Conservation (phyloP, 208 protist genomes). For the Blastocrithidia nonstop region DNA sequence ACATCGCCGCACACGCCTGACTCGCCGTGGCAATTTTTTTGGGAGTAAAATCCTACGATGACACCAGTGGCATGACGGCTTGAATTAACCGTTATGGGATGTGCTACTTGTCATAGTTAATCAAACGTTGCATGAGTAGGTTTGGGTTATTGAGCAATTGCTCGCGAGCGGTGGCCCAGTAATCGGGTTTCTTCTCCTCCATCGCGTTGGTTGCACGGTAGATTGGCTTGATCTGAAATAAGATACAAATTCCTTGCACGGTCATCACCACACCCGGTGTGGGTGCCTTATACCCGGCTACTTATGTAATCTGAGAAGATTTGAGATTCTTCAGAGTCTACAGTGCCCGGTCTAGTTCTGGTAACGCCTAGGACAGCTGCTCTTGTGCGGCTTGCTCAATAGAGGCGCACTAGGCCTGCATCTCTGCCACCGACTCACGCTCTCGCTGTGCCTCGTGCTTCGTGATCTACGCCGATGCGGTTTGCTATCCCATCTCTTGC, state of each 20-base stretch:
- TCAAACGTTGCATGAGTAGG: constrained; percentile 83
- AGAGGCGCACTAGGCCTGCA: constrained; percentile 86
- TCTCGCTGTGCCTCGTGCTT: constrained; percentile 83
- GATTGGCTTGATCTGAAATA: constrained; percentile 92
- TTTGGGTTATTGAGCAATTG: constrained; percentile 87
- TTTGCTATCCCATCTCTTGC: constrained; percentile 87
- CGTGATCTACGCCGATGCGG: constrained; percentile 86
- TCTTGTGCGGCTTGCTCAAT: constrained; percentile 92
- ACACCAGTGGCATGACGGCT: constrained; percentile 86
- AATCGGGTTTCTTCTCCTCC: constrained; percentile 92
- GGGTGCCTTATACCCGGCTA: constrained; percentile 91
- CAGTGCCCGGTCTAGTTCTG: constrained; percentile 92
- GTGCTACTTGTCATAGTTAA: constrained; percentile 94
- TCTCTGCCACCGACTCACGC: constrained; percentile 80
- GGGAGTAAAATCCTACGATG: constrained; percentile 90
- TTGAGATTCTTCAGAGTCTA: constrained; percentile 93
- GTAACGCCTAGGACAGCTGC: constrained; percentile 93
- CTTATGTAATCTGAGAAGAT: constrained; percentile 92
- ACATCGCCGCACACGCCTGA: constrained; percentile 95
- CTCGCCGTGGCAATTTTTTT: constrained; percentile 90
- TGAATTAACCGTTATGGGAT: constrained; percentile 91
- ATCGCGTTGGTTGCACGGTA: constrained; percentile 91
- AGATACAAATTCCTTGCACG: constrained; percentile 96
- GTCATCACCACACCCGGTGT: constrained; percentile 93
- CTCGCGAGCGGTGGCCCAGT: constrained; percentile 90